Evolutionary conservation across 225 moss, liverwort and hornwort species (phyloP), one percentile per base, ranked within the genome.

Genomic region (Physcomitrellopsis africana): DNA sequence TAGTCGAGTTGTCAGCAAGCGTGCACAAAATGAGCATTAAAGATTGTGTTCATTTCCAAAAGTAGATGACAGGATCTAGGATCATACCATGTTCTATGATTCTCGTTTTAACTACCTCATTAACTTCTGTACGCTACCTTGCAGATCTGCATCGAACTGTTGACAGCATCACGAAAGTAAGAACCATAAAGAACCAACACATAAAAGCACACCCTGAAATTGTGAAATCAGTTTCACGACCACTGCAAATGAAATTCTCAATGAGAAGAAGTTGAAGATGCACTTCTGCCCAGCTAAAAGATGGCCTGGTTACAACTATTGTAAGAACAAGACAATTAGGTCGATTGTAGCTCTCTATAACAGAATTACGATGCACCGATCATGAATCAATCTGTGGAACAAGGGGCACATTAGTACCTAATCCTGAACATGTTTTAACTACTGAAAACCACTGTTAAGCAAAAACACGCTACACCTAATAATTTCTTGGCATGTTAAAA

Each of bases 61-160:
- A 60, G 67, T 22, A 61, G 24, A 42, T 52, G n/a, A 37, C 3
- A 55, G 29, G 46, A 22, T 32, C 57, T 58, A 12, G 63, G 29
- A 63, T 55, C 44, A 19, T 18, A 29, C 26, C 27, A 63, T 7
- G 32, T 55, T 45, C 46, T 47, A 60, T 9, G 16, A 13, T 24
- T 37, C 23, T 23, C 22, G 17, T 12, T 24, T 19, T 41, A 42
- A 42, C 10, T 14, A 48, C 49, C 74, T 80, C 51, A 86, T 74
- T 63, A 96, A 77, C 62, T 77, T 89, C 69, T 73, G 82, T 72
- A 93, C 81, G 77, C 90, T 93, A 23, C 70, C 70, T 64, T 78
- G 85, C 74, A 96, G 68, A 75, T 90, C 79, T 48, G 80, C 80
- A 65, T 94, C 92, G 47, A 94, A 72, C 94, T 93, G 89, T 59